Conservation (phyloP, 352 stramenopile species). For the Phytopythium vexans region DNA sequence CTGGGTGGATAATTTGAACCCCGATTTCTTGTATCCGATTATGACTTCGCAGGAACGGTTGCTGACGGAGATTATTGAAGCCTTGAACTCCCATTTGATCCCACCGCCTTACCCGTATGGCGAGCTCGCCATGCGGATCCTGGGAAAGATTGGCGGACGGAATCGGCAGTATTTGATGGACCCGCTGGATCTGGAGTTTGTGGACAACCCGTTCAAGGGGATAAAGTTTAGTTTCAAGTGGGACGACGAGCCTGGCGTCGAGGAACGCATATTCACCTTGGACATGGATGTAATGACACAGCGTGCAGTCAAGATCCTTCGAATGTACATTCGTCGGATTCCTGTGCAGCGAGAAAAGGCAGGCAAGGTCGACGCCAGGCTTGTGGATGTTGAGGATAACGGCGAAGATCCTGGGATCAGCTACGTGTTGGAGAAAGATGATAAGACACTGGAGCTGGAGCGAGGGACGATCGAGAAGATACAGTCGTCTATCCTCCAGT, state of each 20-base stretch:
- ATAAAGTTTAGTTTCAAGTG: constrained; percentile 59
- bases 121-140: constrained; percentile 92
- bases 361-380: constrained; percentile 53
- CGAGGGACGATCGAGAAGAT: constrained; percentile 63
- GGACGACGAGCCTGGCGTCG: constrained; percentile 16
- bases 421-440: constrained; percentile 82
- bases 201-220: constrained; percentile 37
- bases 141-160: constrained; percentile 96
- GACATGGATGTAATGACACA: constrained; percentile 59
- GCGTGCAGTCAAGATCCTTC: constrained; percentile 48
- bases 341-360: constrained; percentile 46
- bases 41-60: constrained; percentile 88
- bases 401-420: constrained; percentile 16
- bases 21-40: constrained; percentile 95
- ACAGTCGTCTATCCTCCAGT: constrained; percentile 55
- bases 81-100: constrained; percentile 94
- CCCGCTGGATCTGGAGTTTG: constrained; percentile 59
- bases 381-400: constrained; percentile 63
- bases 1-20: constrained; percentile 98
- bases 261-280: constrained; percentile 25
- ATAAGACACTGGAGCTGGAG: constrained; percentile 80
- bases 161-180: constrained; percentile 90
- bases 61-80: constrained; percentile 94
- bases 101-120: constrained; percentile 97
- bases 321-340: constrained; percentile 55